Evolutionary conservation across 2,329 filamentous ascomycete species (phyloP), one percentile per base, ranked within the genome.

Genomic region (Colletotrichum salicis): DNA sequence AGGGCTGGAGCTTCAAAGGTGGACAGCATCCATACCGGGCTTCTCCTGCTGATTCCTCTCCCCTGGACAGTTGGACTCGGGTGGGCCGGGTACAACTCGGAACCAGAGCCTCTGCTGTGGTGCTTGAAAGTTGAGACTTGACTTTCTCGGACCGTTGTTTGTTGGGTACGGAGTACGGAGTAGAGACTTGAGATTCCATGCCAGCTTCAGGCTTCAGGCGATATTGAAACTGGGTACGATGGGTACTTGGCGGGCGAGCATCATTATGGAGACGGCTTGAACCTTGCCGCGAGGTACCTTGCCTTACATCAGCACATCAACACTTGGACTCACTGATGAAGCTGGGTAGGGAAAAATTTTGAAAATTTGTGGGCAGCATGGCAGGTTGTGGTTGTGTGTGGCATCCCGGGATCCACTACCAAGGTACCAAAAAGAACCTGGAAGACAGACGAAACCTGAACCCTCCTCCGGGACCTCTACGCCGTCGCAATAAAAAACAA

Each of bases 401-500:
- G 64, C 68, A 64, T 35, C 29, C 27, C 27, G 27, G 54, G 41
- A 19, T 54, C 68, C 69, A 71, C 64, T 57, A 45, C 11, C 24
- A 19, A 70, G 70, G 70, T 64, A 72, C 69, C 41, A 29, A 37
- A 69, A 60, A 64, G 69, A 65, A 64, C 65, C 31, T 64, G 41
- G 64, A 71, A 71, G 65, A 19, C 41, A 48, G 69, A 58, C 70
- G 65, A 72, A 72, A 70, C 70, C 70, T 64, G 57, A 70, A 68
- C 65, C 70, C 70, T 71, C 70, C n/a, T 41, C 37, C 37, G 37
- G 37, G 15, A 6, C 37, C 37, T 41, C 37, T 15, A 41, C 62
- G 55, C 52, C 65, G 65, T 72, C 60, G 59, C 59, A 72, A 72
- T 72, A 72, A 72, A 71, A 72, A 70, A 66, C 45, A 60, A 60